phyloP scores from a whole-genome alignment of 805 yeast genomes.

The Cyberlindnera mississippiensis region DNA sequence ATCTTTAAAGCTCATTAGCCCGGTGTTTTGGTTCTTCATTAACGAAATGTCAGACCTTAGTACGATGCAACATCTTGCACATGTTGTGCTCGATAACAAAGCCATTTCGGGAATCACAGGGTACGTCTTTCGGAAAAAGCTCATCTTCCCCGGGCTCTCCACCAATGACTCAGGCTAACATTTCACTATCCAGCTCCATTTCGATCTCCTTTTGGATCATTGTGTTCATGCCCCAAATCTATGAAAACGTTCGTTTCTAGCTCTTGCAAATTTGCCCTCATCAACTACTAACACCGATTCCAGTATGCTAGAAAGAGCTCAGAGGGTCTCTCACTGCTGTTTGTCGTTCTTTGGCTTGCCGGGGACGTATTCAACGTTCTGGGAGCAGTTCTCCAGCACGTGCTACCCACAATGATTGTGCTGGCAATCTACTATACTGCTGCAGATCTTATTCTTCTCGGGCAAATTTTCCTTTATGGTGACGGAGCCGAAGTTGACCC shows the following conservation, averaged over 20 bases:
- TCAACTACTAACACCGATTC: neutral
- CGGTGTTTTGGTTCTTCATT: no score
- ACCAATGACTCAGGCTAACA: neutral
- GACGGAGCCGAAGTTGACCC: slow-evolving; percentile 58
- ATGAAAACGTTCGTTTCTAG: slow-evolving; percentile 52
- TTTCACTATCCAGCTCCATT: slow-evolving; percentile 49
- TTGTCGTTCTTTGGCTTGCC: slow-evolving; percentile 84
- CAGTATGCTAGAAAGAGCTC: slow-evolving; percentile 71
- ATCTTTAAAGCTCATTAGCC: neutral
- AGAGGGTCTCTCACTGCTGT: slow-evolving; percentile 84
- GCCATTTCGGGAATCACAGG: slow-evolving; percentile 31
- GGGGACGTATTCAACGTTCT: slow-evolving; percentile 93
- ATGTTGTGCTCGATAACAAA: slow-evolving; percentile 23
- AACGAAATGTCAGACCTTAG: slow-evolving; percentile 9
- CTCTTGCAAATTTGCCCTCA: neutral
- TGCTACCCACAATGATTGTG: slow-evolving; percentile 90
- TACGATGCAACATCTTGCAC: slow-evolving; percentile 12
- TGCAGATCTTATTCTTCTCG: slow-evolving; percentile 80
- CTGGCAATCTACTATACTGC: slow-evolving; percentile 89
- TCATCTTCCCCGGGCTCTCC: neutral
- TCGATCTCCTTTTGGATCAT: slow-evolving; percentile 98
- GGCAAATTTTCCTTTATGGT: slow-evolving; percentile 83
- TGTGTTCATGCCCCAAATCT: slow-evolving; percentile 95
- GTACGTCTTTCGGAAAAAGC: slow-evolving; percentile 6
- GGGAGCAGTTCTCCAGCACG: slow-evolving; percentile 87